A percentile compares a stretch with the other conserved stretches of the same genome.
Conservation (phyloP, 2,329 filamentous ascomycete species). For the Claviceps sp. region DNA sequence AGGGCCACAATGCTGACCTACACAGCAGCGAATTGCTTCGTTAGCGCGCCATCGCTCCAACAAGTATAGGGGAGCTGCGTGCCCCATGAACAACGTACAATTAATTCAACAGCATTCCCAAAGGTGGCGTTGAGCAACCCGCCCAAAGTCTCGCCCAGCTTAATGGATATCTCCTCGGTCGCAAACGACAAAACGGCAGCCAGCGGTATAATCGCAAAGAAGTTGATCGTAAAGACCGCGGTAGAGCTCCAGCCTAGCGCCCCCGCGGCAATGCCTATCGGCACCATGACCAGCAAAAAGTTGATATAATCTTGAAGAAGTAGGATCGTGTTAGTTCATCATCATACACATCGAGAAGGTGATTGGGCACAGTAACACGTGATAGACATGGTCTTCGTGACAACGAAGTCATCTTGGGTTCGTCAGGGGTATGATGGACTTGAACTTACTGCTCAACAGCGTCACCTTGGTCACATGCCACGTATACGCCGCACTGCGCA, state of each 20-base stretch:
- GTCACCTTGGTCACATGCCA: slow-evolving; percentile 47
- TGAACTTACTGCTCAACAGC: slow-evolving; percentile 41
- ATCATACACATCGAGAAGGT: too few species aligned
- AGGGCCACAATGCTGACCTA: slow-evolving; percentile 89
- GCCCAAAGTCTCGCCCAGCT: slow-evolving; percentile 60
- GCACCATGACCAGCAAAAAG: slow-evolving; percentile 59
- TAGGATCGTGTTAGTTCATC: neutral
- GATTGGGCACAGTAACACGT: too few species aligned
- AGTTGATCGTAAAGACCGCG: slow-evolving; percentile 63
- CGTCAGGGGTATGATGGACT: too few species aligned
- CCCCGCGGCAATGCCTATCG: slow-evolving; percentile 57
- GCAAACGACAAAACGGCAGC: slow-evolving; percentile 63
- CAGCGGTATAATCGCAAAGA: slow-evolving; percentile 66
- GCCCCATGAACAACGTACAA: slow-evolving; percentile 34
- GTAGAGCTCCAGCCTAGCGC: slow-evolving; percentile 48
- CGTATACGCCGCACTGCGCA: slow-evolving; percentile 32
- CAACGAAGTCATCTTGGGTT: too few species aligned
- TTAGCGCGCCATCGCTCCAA: neutral
- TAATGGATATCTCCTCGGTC: slow-evolving; percentile 62
- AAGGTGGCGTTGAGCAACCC: slow-evolving; percentile 66
- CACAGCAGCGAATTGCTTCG: neutral
- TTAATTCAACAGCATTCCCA: slow-evolving; percentile 68
- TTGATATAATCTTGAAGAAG: slow-evolving; percentile 44
- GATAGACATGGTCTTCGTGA: neutral
- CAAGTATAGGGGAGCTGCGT: neutral